Base-by-base conservation (phyloP, 176 grass and related monocot genomes). In the Hsuehochloa calcarea region DNA sequence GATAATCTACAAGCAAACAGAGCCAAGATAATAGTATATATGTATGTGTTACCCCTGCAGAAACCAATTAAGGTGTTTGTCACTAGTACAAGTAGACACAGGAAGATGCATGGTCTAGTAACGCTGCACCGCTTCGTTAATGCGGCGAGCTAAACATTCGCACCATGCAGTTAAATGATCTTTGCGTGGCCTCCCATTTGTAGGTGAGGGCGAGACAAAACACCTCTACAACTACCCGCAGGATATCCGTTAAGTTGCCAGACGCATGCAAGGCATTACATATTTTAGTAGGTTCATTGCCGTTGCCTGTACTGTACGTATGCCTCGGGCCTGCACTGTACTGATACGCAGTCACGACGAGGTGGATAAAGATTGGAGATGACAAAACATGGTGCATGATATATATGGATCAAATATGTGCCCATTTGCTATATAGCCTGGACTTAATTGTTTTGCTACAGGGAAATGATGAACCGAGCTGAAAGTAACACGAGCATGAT, bases 181-280 rank as follows among this genome's bases (percentile, higher is more conserved):
- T 78, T 87, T 72, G 89, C 59, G 73, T 90, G 84, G 59, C 47
- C 49, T 50, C 47, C 25, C 6, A 60, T 82, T 86, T 90, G 83
- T 90, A 87, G 87, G 76, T 56, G 63, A 6, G 1, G 56, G 31
- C 55, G 29, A 13, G 10, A 61, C 58, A 26, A 26, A 25, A 60
- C 58, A 11, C n/a, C 58, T 17, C 52, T 8, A 49, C 26, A 4
- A 14, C 43, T 7, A 27, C 46, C 66, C 38, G 66, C 77, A 75
- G 79, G 78, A 90, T 82, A 86, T 86, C 62, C 78, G 55, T 58
- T 71, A 72, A 38, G 82, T 73, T 68, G 61, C 15, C 38, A 27
- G 20, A 13, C 16, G 37, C 47, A 58, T 34, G 51, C 22, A 31
- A 27, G 25, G 7, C 29, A 29, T 1, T 29, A 29, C 29, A 29